Evolutionary conservation across 805 yeast species (phyloP), one percentile per base, ranked within the genome.

Genomic region (Ogataea trehaloabstinens): DNA sequence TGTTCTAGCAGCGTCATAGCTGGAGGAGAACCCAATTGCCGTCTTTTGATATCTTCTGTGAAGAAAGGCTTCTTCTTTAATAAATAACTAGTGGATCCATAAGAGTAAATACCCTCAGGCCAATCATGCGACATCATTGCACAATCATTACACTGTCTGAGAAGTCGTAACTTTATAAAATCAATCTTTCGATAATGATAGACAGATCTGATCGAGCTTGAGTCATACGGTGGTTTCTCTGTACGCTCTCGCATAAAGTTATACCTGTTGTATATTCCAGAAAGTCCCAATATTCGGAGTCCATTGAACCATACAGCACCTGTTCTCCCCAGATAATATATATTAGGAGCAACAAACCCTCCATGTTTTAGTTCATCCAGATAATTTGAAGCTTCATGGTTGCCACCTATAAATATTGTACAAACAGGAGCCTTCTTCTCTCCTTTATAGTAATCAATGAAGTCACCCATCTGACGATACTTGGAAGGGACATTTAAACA

Each of bases 331-430:
- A 93, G 55, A 56, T 79, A 93, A 60, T 82, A 93, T 11, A 93
- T 86, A 46, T 83, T 81, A 1, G 88, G 86, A 1, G 95, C 95
- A 1, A 85, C 90, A 86, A 91, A 93, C 0, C 99, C 99, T 10
- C 99, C 99, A 57, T 72, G 74, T 42, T 76, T 77, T 41, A 90
- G 63, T 49, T 85, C 88, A 44, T 74, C 67, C 45, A 93, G 56
- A 56, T 85, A 86, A 42, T 81, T 78, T 41, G 95, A 85, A 4
- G 93, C 80, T 56, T 93, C 99, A 55, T 93, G 99, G 61, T 93
- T 93, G 0, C 99, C 99, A 3, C 99, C 98, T 29, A 93, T 78
- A 49, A 91, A 84, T 0, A 93, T 49, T 0, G 98, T 91, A 22
- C 79, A 61, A 1, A 83, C 70, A 0, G 96, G 96, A 0, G 96